These are phyloP conservation scores for Lactarius indigo DNA, from an alignment of 768 basidiomycete species.

Conservation along the genomic window DNA sequence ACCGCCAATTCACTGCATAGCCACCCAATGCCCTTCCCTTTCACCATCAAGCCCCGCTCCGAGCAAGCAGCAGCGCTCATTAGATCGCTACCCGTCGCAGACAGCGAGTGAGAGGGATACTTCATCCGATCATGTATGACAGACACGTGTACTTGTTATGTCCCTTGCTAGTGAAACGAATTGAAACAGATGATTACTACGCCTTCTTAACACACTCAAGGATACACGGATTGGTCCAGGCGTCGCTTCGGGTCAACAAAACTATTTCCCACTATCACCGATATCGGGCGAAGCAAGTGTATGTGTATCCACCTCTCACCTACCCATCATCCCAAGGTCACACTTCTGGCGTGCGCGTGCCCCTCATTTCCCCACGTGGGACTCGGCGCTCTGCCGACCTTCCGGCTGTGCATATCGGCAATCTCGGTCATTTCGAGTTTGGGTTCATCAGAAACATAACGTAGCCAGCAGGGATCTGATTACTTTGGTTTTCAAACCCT, in stretches of 20 bases:
- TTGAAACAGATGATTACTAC: not conserved
- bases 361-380: not conserved
- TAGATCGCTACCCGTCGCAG: not conserved
- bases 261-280: not conserved
- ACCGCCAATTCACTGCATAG: slow-evolving; percentile 18
- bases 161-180: not conserved
- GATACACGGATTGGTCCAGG: not conserved
- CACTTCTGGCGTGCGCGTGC: not conserved
- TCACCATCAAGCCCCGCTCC: slow-evolving; percentile 32
- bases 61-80: slow-evolving; percentile 30
- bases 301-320: no score
- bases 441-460: not conserved
- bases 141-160: not conserved
- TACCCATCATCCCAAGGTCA: no score
- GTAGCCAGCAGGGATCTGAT: not conserved
- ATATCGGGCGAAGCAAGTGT: not conserved
- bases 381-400: no score
- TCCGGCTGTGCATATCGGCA: not conserved
- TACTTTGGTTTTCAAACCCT: not conserved
- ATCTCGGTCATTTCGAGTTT: not conserved
- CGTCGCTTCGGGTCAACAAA: not conserved
- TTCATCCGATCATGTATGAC: not conserved
- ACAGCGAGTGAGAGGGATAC: not conserved
- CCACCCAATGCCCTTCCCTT: slow-evolving; percentile 30
- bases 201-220: not conserved